These are phyloP conservation scores for Fusarium mexicanum DNA, from an alignment of 2,329 filamentous ascomycete species.

Conservation along the genomic window DNA sequence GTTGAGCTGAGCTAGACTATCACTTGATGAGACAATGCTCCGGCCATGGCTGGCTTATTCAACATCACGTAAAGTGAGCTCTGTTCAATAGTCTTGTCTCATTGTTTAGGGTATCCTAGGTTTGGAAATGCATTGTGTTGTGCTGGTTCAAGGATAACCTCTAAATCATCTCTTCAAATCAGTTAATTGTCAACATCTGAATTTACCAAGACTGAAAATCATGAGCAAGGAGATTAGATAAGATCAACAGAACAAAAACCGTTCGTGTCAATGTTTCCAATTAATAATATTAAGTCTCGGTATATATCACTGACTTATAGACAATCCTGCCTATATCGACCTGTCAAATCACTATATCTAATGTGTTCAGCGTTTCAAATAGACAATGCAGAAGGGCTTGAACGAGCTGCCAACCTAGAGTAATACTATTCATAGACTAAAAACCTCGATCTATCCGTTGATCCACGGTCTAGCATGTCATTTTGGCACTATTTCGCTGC, in stretches of 20 bases:
- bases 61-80: background rate
- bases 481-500: background rate
- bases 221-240: background rate
- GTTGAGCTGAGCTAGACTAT: slow-evolving; percentile 17
- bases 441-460: background rate
- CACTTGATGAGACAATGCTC: slow-evolving; percentile 16
- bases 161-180: background rate
- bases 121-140: background rate
- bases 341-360: slow-evolving; percentile 3
- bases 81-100: background rate
- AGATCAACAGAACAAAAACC: background rate
- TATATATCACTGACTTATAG: background rate
- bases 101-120: slow-evolving; percentile 6
- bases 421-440: background rate
- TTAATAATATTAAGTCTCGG: background rate
- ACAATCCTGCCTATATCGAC: slow-evolving; percentile 5
- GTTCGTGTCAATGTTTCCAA: background rate
- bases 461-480: slow-evolving; percentile 4
- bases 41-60: slow-evolving; percentile 12
- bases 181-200: background rate
- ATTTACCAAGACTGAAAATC: background rate
- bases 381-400: background rate
- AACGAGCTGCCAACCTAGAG: background rate
- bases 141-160: background rate
- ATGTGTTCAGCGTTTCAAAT: slow-evolving; percentile 12